These are phyloP conservation scores for Phytophthora sp. DNA, from an alignment of 352 stramenopile species.

Conservation along the genomic window DNA sequence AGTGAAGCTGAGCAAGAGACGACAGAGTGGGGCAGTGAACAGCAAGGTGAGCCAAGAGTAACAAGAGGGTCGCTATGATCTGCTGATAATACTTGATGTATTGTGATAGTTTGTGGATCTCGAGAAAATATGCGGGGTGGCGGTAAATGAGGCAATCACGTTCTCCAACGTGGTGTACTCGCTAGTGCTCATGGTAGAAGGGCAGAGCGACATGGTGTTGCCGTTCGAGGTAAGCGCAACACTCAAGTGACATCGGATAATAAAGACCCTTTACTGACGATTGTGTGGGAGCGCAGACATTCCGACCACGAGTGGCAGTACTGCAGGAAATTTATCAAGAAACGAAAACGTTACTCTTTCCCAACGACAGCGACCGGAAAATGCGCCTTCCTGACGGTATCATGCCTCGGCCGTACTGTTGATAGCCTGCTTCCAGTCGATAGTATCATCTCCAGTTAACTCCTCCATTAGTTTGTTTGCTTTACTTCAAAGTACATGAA, in stretches of 20 bases:
- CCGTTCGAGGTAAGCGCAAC: conserved; percentile 67
- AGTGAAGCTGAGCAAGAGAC: conserved; percentile 71
- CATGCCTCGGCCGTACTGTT: conserved; percentile 15
- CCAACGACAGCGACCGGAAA: conserved; percentile 32
- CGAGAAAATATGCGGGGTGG: conserved; percentile 62
- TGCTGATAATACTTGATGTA: background rate
- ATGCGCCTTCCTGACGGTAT: conserved; percentile 54
- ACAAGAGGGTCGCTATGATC: background rate
- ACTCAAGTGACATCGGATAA: background rate
- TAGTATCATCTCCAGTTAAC: too few relatives aligned
- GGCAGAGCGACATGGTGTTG: conserved; percentile 69
- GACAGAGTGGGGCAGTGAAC: conserved; percentile 46
- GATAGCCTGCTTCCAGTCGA: background rate
- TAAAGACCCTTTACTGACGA: too few relatives aligned
- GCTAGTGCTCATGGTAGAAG: conserved; percentile 79
- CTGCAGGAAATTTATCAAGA: conserved; percentile 77
- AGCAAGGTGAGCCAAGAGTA: conserved; percentile 25
- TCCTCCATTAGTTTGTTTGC: background rate
- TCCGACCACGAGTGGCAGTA: conserved; percentile 65
- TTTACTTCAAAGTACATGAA: background rate
- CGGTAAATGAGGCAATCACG: conserved; percentile 85
- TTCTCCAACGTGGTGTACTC: conserved; percentile 85
- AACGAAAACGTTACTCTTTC: conserved; percentile 66
- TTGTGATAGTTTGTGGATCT: conserved; percentile 38
- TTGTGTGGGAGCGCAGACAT: conserved; percentile 45